These are phyloP conservation scores for Royoungia palumana DNA, from an alignment of 768 basidiomycete genomes.

Conservation along the genomic window DNA sequence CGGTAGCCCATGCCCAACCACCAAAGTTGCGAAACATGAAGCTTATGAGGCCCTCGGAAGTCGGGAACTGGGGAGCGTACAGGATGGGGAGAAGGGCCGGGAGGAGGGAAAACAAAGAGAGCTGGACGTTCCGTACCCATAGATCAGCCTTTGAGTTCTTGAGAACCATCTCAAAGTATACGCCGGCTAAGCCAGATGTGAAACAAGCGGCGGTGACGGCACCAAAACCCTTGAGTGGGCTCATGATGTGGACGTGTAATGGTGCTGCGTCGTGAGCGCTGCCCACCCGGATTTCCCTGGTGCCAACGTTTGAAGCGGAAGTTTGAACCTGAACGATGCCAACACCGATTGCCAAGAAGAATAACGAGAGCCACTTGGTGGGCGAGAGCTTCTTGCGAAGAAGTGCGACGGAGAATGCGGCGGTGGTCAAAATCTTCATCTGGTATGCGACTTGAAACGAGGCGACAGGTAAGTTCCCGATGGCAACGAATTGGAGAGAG, in stretches of 20 bases:
- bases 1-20: slow-evolving; percentile 93
- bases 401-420: slow-evolving; percentile 84
- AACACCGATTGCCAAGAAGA: slow-evolving; percentile 88
- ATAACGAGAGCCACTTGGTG: slow-evolving; percentile 82
- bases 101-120: slow-evolving; percentile 85
- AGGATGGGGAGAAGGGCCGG: slow-evolving; percentile 85
- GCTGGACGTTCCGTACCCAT: slow-evolving; percentile 88
- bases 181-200: slow-evolving; percentile 86
- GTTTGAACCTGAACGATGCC: slow-evolving; percentile 94
- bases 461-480: slow-evolving; percentile 91
- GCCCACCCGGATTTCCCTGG: slow-evolving; percentile 47
- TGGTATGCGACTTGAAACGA: slow-evolving; percentile 98
- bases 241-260: slow-evolving; percentile 69
- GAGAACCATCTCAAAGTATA: slow-evolving; percentile 93
- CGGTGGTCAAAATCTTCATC: slow-evolving; percentile 98
- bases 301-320: slow-evolving; percentile 32
- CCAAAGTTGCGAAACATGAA: slow-evolving; percentile 85
- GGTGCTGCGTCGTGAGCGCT: slow-evolving; percentile 66
- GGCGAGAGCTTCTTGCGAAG: slow-evolving; percentile 70
- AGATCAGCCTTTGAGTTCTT: slow-evolving; percentile 81
- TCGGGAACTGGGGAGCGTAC: slow-evolving; percentile 41
- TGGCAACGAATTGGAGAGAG: slow-evolving; percentile 94
- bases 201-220: slow-evolving; percentile 85
- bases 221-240: slow-evolving; percentile 74
- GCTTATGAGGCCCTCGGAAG: slow-evolving; percentile 47